These are phyloP conservation scores for Cardiospermum halicacabum DNA, from an alignment of 345 rosid species.

Conservation along the genomic window DNA sequence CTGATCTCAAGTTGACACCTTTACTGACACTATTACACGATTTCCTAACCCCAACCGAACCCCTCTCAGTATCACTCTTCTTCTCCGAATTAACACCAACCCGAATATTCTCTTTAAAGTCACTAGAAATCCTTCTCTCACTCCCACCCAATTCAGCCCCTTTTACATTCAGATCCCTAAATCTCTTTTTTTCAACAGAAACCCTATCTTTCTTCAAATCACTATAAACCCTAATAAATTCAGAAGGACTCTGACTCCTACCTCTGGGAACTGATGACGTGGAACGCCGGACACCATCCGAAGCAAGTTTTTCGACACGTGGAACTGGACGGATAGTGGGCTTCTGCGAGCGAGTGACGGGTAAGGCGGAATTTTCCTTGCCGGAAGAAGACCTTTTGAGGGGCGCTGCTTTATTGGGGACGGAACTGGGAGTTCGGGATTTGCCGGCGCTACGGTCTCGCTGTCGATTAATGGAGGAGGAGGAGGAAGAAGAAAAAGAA, in stretches of 20 bases:
- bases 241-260: conserved; percentile 83
- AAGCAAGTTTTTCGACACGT: conserved; percentile 46
- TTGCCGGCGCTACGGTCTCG: conserved; percentile 43
- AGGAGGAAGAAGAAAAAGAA: conserved; percentile 32
- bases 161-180: conserved; percentile 13
- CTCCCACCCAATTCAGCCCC: conserved; percentile 22
- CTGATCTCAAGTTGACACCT: conserved; percentile 18
- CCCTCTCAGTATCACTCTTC: conserved; percentile 22
- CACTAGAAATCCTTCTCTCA: conserved; percentile 26
- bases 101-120: conserved; percentile 33
- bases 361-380: conserved; percentile 56
- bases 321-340: conserved; percentile 53
- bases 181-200: conserved; percentile 29
- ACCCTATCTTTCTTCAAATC: conserved; percentile 43
- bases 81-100: conserved; percentile 26
- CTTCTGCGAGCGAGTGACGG: conserved; percentile 44
- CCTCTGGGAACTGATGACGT: conserved; percentile 66
- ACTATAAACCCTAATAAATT: conserved; percentile 46
- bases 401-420: conserved; percentile 22
- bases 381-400: conserved; percentile 43
- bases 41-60: conserved; percentile 14
- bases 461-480: conserved; percentile 50
- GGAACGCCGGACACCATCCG: conserved; percentile 38
- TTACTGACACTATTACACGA: conserved; percentile 15
- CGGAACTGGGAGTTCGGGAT: conserved; percentile 43